Conservation (phyloP, 345 rosid genomes). For the Acer saccharum region DNA sequence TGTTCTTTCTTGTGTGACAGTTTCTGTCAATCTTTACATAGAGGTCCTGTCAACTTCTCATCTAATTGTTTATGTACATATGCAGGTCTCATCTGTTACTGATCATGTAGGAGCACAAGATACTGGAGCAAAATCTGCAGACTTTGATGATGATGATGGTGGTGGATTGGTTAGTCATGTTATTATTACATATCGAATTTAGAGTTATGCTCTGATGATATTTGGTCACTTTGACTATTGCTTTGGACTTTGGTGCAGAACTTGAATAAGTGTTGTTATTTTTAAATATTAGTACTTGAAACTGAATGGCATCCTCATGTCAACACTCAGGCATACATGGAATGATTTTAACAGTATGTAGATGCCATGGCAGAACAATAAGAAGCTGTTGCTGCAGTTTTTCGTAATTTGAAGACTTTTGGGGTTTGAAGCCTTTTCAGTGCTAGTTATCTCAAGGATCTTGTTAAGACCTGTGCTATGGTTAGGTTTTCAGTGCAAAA, state of each 20-base stretch:
- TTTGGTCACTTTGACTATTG: background rate
- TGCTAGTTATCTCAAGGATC: background rate
- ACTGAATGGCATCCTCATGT: background rate
- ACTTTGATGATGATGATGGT: conserved; percentile 96
- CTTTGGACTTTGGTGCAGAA: background rate
- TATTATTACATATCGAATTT: background rate
- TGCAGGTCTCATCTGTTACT: conserved; percentile 86
- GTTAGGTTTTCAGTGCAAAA: background rate
- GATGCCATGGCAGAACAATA: background rate
- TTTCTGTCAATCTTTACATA: background rate
- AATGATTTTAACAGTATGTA: background rate
- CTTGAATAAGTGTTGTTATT: background rate
- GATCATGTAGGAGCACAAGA: conserved; percentile 89
- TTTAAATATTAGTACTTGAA: conserved; percentile 4
- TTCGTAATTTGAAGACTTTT: background rate
- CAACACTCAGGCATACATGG: background rate
- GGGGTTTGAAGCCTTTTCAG: background rate
- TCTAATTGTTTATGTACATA: conserved; percentile 8
- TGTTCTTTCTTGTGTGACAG: background rate
- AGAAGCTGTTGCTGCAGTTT: background rate
- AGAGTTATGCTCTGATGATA: background rate
- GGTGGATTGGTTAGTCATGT: conserved; percentile 79
- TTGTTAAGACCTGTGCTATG: background rate
- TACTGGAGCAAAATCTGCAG: conserved; percentile 71
- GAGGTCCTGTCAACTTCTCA: conserved; percentile 2